Percentiles rank a stretch among this genome's conserved stretches.
These are phyloP conservation scores for Sclerotinia glacialis DNA, from an alignment of 2,329 filamentous ascomycete genomes.

Conservation along the genomic window DNA sequence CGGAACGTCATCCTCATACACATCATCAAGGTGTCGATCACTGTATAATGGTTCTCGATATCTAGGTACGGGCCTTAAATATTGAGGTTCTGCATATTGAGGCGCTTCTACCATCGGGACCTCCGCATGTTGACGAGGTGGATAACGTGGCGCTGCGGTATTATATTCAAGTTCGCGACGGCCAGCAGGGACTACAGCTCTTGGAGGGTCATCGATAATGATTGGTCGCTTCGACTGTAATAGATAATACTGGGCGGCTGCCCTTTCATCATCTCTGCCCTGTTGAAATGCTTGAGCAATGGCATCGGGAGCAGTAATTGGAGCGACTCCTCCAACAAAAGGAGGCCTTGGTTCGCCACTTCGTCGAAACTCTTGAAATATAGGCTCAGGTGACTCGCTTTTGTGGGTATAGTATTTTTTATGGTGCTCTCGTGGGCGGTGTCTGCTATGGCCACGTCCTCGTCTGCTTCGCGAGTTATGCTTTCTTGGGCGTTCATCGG, in stretches of 20 bases:
- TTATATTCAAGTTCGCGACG: constrained; percentile 16
- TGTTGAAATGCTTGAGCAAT: constrained; percentile 29
- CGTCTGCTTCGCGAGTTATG: constrained; percentile 14
- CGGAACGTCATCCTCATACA: constrained; percentile 7
- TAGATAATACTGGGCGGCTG: constrained; percentile 23
- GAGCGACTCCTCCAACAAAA: constrained; percentile 21
- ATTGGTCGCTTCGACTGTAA: constrained; percentile 22
- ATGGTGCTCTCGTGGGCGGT: constrained; percentile 26
- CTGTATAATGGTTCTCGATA: constrained; percentile 14
- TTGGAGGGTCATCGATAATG: constrained; percentile 12
- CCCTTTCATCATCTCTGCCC: constrained; percentile 33
- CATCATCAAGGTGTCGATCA: constrained; percentile 1
- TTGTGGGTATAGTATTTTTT: constrained; percentile 27
- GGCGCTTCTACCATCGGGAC: constrained; percentile 5
- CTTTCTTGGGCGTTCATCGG: constrained; percentile 22
- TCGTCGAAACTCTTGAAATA: constrained; percentile 12
- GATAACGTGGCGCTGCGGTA: not conserved
- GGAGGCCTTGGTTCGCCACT: constrained; percentile 7
- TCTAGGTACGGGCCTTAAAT: constrained; percentile 17
- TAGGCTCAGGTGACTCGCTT: constrained; percentile 27
- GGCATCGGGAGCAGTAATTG: constrained; percentile 30
- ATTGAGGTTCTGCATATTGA: constrained; percentile 12
- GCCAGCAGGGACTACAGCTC: constrained; percentile 16
- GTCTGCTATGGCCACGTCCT: constrained; percentile 30
- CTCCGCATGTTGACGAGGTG: constrained; percentile 23